phyloP scores from a whole-genome alignment of 2,329 filamentous ascomycete species.

The Juglanconis oblonga region DNA sequence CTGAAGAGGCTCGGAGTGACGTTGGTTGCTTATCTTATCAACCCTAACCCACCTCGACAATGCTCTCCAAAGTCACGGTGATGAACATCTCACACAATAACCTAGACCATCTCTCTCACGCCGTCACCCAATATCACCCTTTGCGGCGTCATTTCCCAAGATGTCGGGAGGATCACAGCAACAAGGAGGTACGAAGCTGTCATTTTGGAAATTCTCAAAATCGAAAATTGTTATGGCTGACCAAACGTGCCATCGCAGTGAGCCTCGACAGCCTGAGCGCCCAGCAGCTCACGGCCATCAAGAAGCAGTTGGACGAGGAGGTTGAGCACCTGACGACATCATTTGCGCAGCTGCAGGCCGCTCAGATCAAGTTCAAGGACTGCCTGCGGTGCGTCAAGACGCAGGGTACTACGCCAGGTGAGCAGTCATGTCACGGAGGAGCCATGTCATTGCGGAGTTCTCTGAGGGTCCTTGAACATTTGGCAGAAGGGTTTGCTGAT shows the following conservation, averaged over 20 bases:
- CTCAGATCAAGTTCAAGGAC: constrained; percentile 88
- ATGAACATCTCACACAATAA: background rate
- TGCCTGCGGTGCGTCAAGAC: constrained; percentile 74
- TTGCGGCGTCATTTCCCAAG: constrained; percentile 6
- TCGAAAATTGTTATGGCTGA: background rate
- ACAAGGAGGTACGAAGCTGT: constrained; percentile 11
- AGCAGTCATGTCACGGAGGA: constrained; percentile 27
- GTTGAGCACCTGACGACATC: constrained; percentile 90
- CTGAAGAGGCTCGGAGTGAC: background rate
- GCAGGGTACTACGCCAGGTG: constrained; percentile 22
- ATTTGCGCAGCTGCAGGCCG: constrained; percentile 83
- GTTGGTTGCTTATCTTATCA: background rate
- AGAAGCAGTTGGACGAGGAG: constrained; percentile 94
- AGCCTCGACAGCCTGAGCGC: constrained; percentile 73
- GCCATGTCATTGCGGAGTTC: constrained; percentile 19
- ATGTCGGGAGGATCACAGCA: constrained; percentile 19
- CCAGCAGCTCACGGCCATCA: constrained; percentile 84
- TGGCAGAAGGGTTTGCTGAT: background rate
- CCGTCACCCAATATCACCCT: background rate
- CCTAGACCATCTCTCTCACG: background rate
- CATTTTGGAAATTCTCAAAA: background rate
- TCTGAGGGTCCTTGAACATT: background rate
- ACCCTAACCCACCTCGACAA: background rate
- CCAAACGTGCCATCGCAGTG: constrained; percentile 34
- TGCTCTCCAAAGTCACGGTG: background rate